Evolutionary conservation across 2,329 filamentous ascomycete species (phyloP), one percentile per base, ranked within the genome.

Genomic region (Diaporthe amygdali): DNA sequence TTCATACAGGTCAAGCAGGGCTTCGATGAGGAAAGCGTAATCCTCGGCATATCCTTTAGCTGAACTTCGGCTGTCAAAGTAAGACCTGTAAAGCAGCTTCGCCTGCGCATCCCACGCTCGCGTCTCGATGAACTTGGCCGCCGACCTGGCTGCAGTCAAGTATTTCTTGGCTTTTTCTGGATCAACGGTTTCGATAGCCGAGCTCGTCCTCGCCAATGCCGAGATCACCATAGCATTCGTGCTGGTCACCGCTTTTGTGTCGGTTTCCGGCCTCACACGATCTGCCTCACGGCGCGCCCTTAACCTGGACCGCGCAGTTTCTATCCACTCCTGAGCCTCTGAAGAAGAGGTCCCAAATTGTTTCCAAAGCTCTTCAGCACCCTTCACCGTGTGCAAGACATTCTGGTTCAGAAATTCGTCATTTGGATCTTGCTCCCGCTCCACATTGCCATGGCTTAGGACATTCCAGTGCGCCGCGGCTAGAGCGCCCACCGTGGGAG

Each of bases 341-440:
- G 90, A 87, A 69, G 91, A 89, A 0, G 91, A 87, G 17, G 96
- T 85, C 1, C 90, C 91, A 76, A 97, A 93, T 75, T 96, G 92
- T 69, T 89, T 89, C 17, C 92, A 92, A 9, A 99, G 85, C 56
- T 92, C 90, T 25, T 88, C 86, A 0, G 91, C 87, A 0, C 91
- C 93, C 72, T 88, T 90, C 44, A 89, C 89, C 32, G 97, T 87
- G 46, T 91, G 90, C 2, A 98, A 83, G 6, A 97, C 95, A 78
- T 98, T 99, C 79, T 97, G 94, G 76, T 96, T 95, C 77, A 97
- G 92, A 72, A 98, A 96, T 78, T 98, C 96, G 78, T 98, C 96
- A 76, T 97, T 93, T 0, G 94, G 92, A 78, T 99, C 96, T 76
- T 96, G 91, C 69, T 92, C 89, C 4, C 92, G 90, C 41, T 91